Conservation (phyloP, 2,329 filamentous ascomycete genomes). For the Venturia pyrina region DNA sequence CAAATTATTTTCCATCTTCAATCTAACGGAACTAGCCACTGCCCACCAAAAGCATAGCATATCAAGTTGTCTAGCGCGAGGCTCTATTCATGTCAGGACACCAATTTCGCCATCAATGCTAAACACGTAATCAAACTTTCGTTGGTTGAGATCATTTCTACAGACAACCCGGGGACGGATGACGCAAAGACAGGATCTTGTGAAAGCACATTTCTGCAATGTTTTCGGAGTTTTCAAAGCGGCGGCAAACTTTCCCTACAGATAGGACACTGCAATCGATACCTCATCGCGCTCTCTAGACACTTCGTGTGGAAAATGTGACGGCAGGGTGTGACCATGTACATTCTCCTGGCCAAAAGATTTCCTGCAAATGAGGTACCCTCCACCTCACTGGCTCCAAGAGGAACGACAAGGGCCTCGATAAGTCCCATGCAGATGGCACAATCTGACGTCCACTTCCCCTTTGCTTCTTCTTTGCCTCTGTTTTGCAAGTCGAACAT, state of each 20-base stretch:
- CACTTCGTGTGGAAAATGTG: conserved; percentile 93
- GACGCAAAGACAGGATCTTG: too few species aligned
- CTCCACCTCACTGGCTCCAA: conserved; percentile 37
- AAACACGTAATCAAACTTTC: too few species aligned
- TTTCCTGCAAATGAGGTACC: conserved; percentile 42
- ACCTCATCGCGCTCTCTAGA: conserved; percentile 92
- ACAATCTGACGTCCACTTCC: conserved; percentile 67
- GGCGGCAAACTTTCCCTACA: conserved; percentile 85
- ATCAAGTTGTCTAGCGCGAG: too few species aligned
- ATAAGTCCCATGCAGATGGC: conserved; percentile 90
- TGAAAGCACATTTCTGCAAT: too few species aligned
- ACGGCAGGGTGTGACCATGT: conserved; percentile 96
- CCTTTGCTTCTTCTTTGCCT: conserved; percentile 24
- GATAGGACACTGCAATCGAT: conserved; percentile 86
- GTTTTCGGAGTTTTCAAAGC: conserved; percentile 40
- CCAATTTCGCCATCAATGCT: too few species aligned
- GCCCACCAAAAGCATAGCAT: too few species aligned
- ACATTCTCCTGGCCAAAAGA: conserved; percentile 68
- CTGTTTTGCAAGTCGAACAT: not conserved
- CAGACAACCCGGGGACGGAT: too few species aligned
- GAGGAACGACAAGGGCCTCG: conserved; percentile 71
- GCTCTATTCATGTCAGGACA: too few species aligned
- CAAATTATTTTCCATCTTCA: too few species aligned
- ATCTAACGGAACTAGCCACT: too few species aligned
- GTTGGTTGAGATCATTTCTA: too few species aligned